phyloP scores from a whole-genome alignment of 1,284 basidiomycete species.

The Rhodotorula glutinis region DNA sequence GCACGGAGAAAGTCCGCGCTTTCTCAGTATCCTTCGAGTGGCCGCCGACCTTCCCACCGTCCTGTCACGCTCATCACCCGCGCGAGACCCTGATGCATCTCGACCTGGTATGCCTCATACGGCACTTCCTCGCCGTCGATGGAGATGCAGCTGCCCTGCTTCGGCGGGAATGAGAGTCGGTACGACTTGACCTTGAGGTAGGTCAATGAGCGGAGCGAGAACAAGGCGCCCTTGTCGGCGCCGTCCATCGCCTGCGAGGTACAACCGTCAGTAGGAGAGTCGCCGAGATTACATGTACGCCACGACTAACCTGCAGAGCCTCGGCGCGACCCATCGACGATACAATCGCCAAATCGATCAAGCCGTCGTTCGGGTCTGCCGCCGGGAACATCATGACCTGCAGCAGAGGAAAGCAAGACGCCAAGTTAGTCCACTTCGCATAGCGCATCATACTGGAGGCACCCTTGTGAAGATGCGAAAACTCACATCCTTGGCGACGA shows the following conservation, averaged over 20 bases:
- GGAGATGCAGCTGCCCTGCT: conserved; percentile 8
- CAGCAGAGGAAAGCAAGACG: conserved; percentile 46
- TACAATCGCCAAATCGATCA: conserved; percentile 74
- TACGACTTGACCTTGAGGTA: conserved; percentile 38
- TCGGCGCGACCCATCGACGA: conserved; percentile 23
- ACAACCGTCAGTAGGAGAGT: no score
- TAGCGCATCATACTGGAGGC: no score
- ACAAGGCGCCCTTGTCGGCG: conserved; percentile 64
- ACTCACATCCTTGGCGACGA: conserved; percentile 46
- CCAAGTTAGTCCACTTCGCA: no score
- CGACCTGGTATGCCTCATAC: conserved; percentile 77
- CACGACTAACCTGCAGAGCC: conserved; percentile 17
- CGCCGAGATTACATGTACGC: no score
- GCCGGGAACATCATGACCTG: conserved; percentile 86
- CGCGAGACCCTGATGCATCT: conserved; percentile 67
- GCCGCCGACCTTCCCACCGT: conserved; percentile 4
- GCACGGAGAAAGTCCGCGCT: accelerated
- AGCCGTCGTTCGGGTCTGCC: conserved; percentile 70
- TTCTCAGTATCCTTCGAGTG: conserved; percentile 2
- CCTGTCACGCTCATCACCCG: conserved; percentile 16
- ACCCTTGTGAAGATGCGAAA: no score
- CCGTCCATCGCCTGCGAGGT: conserved; percentile 58
- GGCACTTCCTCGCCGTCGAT: conserved; percentile 82
- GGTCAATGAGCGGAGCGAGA: conserved; percentile 49
- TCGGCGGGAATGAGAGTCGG: conserved; percentile 54